Conservation (phyloP, 306 rosid genomes). For the Glycine tomentella region DNA sequence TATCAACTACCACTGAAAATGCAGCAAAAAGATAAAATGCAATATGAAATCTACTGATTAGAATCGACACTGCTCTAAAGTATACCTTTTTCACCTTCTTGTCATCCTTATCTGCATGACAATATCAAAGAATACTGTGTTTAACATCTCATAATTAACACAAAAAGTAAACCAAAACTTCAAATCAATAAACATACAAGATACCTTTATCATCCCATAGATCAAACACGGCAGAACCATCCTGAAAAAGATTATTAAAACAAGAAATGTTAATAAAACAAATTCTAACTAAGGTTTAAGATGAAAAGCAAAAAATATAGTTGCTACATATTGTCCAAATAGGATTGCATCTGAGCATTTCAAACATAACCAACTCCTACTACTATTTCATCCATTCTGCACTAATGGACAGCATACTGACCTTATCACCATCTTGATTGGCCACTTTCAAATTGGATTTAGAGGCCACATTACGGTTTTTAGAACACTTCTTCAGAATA, state of each 20-base stretch:
- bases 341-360: no score
- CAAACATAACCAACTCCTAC: no score
- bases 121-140: conserved; percentile 37
- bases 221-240: conserved; percentile 57
- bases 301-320: neutral
- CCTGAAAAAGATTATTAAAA: conserved; percentile 48
- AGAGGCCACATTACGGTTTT: conserved; percentile 48
- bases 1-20: conserved; percentile 35
- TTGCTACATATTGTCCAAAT: no score
- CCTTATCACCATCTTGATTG: conserved; percentile 61
- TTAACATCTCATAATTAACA: conserved; percentile 19
- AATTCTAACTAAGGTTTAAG: neutral
- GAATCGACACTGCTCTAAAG: neutral
- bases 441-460: conserved; percentile 28
- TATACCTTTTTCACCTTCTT: conserved; percentile 66
- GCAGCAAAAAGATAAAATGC: conserved; percentile 8
- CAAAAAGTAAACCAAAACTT: conserved; percentile 19
- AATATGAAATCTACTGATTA: conserved; percentile 13
- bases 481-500: conserved; percentile 64
- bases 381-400: neutral
- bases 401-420: conserved; percentile 40
- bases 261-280: conserved; percentile 14
- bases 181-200: neutral
- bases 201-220: conserved; percentile 80
- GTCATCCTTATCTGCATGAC: conserved; percentile 54